Evolutionary conservation across 805 yeast genomes (phyloP).

Genomic region (Suhomyces faveliae): DNA sequence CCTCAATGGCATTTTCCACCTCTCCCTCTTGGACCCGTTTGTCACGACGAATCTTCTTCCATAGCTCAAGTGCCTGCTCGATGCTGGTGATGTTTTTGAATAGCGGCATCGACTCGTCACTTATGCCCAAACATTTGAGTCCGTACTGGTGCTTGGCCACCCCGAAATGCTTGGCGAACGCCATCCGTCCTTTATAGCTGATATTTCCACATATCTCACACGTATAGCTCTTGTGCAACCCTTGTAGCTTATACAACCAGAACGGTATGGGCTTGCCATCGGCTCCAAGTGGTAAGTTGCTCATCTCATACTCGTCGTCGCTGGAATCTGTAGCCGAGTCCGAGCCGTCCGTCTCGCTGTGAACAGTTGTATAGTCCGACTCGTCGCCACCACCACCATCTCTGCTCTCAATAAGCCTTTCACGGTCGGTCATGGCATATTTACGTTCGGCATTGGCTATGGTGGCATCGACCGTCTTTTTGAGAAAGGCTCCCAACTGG

Average conservation of each 20-base stretch:
- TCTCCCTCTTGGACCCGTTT: slow-evolving; percentile 37
- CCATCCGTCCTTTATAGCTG: slow-evolving; percentile 68
- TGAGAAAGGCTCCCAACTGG: slow-evolving; percentile 3
- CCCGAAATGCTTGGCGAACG: slow-evolving; percentile 74
- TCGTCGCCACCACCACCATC: slow-evolving; percentile 42
- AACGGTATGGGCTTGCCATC: slow-evolving; percentile 92
- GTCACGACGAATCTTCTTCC: slow-evolving; percentile 45
- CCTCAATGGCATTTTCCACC: slow-evolving; percentile 63
- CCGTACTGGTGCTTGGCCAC: slow-evolving; percentile 72
- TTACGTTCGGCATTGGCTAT: slow-evolving; percentile 62
- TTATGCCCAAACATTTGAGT: slow-evolving; percentile 69
- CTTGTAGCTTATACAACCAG: slow-evolving; percentile 91
- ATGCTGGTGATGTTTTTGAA: slow-evolving; percentile 68
- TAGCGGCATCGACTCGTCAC: slow-evolving; percentile 38
- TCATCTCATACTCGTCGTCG: slow-evolving; percentile 33
- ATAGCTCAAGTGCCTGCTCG: slow-evolving; percentile 62
- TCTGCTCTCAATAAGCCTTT: slow-evolving; percentile 49
- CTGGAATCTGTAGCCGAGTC: slow-evolving; percentile 33
- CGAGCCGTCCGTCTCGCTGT: slow-evolving; percentile 17
- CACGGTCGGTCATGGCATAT: slow-evolving; percentile 68
- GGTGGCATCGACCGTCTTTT: slow-evolving; percentile 43
- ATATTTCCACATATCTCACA: slow-evolving; percentile 89
- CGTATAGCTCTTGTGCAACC: slow-evolving; percentile 63
- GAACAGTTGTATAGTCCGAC: slow-evolving; percentile 40
- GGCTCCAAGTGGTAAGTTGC: slow-evolving; percentile 73